A percentile compares a stretch with the other conserved stretches of the same genome.
Conservation (phyloP, 1,284 basidiomycete species). For the Malassezia sp. region DNA sequence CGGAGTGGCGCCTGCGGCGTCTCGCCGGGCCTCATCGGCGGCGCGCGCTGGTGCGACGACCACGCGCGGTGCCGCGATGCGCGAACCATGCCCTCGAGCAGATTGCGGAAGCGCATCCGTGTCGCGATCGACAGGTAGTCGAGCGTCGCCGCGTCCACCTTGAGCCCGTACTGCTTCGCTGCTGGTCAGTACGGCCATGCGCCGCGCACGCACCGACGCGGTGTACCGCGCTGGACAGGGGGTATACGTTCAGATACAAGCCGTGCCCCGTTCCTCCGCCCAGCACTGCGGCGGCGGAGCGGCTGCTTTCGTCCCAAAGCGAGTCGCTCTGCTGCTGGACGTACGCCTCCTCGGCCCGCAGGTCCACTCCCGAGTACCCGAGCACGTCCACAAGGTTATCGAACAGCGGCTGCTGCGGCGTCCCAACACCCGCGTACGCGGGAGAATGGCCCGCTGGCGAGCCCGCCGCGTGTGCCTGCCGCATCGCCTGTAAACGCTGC, state of each 20-base stretch:
- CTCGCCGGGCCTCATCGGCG: conserved; percentile 20
- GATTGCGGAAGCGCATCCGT: conserved; percentile 34
- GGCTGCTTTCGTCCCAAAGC: conserved; percentile 22
- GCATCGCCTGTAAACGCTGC: conserved; percentile 15
- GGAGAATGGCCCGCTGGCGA: conserved; percentile 1
- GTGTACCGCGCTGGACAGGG: conserved; percentile 35
- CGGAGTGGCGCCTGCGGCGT: conserved; percentile 17
- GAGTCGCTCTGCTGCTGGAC: conserved; percentile 24
- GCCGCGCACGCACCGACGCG: too few species aligned
- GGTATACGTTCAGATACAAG: conserved; percentile 35
- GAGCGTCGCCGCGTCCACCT: conserved; percentile 40
- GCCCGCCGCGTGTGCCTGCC: conserved; percentile 4
- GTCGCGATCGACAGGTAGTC: conserved; percentile 41
- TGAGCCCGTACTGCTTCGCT: conserved; percentile 24
- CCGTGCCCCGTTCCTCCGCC: conserved; percentile 23
- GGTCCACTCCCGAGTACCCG: conserved; percentile 36
- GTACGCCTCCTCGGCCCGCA: conserved; percentile 37
- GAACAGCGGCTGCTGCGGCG: conserved; percentile 8
- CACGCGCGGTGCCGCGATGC: conserved; percentile 40
- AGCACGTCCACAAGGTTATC: conserved; percentile 40
- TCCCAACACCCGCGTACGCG: too few species aligned
- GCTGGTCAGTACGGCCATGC: too few species aligned
- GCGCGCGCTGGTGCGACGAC: conserved; percentile 35
- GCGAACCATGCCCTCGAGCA: conserved; percentile 40
- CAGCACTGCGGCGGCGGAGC: conserved; percentile 10